Base-by-base conservation (phyloP, 2,329 filamentous ascomycete genomes). In the Colletotrichum tabaci region DNA sequence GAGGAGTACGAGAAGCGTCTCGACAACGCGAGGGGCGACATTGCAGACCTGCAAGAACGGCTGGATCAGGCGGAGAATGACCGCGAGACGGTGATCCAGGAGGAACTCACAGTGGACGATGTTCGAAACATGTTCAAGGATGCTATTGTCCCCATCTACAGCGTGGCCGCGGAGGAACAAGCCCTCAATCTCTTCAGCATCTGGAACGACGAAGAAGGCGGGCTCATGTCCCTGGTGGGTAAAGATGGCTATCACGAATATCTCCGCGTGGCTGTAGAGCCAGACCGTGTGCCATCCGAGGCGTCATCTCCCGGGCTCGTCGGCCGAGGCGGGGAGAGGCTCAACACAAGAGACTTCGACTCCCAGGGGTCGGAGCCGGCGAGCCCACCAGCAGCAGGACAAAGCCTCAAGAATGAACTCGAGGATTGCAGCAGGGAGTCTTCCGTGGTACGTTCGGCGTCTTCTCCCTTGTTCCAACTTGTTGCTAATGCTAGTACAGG, bases 11-110 rank as follows among this genome's bases (percentile, higher is more conserved):
- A 56, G 6, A 71, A 71, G 47, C 52, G 63, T 9, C 57, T 71
- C 46, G n/a, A 26, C 23, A 71, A 71, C 46, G 53, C 21, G 30
- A 68, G 68, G 9, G 68, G 65, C n/a, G 46, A 71, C 35, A 10
- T 15, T 2, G 58, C 15, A 13, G 9, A 60, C 12, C 26, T 71
- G 15, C 18, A 60, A 21, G 21, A 44, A 5, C 50, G n/a, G 15
- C 26, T 71, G 12, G 12, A 58, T 2, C 38, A 55, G 21, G 46
- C 35, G 7, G 21, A 55, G 21, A 21, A 52, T 3, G 58, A 71
- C 6, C 57, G 30, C 13, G 60, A 62, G 4, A 21, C 12, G 5
- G 12, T 26, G 0, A 8, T 42, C 2, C 18, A 26, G 1, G 42
- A 61, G 4, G 47, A 55, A 18, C n/a, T 66, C n/a, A 5, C 62